phyloP scores from a whole-genome alignment of 495 filamentous ascomycete genomes.

The Melanomma pulvis-pyrius region DNA sequence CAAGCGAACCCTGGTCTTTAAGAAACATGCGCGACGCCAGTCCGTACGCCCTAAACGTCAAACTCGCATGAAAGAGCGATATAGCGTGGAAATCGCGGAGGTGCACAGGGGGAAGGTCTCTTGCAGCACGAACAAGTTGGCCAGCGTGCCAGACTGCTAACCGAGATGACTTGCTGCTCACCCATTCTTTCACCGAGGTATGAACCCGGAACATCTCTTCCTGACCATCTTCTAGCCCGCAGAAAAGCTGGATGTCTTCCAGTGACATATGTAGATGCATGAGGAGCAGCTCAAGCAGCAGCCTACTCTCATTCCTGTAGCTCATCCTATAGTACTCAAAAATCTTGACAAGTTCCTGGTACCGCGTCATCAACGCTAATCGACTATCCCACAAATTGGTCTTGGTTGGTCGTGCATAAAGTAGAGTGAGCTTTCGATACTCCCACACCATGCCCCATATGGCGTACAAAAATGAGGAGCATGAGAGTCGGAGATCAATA shows the following conservation, averaged over 20 bases:
- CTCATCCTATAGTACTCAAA: conserved; percentile 52
- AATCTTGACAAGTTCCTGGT: conserved; percentile 54
- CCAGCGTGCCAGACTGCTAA: conserved; percentile 66
- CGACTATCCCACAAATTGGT: conserved; percentile 39
- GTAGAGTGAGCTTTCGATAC: conserved; percentile 59
- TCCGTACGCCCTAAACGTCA: conserved; percentile 65
- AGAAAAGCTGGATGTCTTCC: conserved; percentile 67
- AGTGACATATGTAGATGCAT: conserved; percentile 65
- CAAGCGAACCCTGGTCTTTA: background rate
- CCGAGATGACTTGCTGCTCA: conserved; percentile 53
- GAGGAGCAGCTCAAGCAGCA: conserved; percentile 54
- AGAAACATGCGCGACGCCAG: conserved; percentile 43
- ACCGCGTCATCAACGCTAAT: conserved; percentile 55
- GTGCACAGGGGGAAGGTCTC: conserved; percentile 49
- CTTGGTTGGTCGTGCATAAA: too few species aligned
- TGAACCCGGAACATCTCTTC: conserved; percentile 61
- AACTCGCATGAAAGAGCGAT: conserved; percentile 60
- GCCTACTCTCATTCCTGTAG: conserved; percentile 40
- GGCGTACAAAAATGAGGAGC: conserved; percentile 60
- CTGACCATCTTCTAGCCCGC: conserved; percentile 64
- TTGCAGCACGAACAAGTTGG: conserved; percentile 60
- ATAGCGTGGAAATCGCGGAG: conserved; percentile 64
- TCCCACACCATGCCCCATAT: conserved; percentile 63
- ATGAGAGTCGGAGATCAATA: too few species aligned
- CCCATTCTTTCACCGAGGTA: conserved; percentile 58